phyloP scores from a whole-genome alignment of 2,329 filamentous ascomycete genomes.

The Dichotomopilus funicola region DNA sequence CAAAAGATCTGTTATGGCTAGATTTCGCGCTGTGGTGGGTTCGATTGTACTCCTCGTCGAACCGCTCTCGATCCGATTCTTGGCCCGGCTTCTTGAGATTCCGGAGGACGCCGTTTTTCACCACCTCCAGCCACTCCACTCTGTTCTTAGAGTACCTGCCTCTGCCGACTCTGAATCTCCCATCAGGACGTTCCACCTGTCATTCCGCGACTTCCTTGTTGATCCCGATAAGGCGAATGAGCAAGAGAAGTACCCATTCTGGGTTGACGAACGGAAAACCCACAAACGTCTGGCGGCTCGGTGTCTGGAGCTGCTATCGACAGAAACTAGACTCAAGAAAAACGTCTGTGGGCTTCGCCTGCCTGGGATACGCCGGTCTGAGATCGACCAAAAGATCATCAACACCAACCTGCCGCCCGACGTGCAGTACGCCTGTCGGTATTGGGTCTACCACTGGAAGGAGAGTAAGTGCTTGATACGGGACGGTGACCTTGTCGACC shows the following conservation, averaged over 20 bases:
- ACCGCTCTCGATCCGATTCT: conserved; percentile 27
- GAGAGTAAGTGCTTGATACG: conserved; percentile 23
- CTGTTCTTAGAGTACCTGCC: conserved; percentile 31
- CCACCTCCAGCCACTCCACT: conserved; percentile 28
- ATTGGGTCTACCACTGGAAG: conserved; percentile 31
- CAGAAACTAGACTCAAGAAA: conserved; percentile 24
- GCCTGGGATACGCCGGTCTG: conserved; percentile 23
- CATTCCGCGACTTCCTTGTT: conserved; percentile 35
- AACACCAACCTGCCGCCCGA: conserved; percentile 24
- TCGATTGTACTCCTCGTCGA: conserved; percentile 27
- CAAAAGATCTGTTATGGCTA: conserved; percentile 6
- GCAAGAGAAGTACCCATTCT: no score
- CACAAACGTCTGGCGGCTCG: conserved; percentile 27
- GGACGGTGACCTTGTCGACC: conserved; percentile 25
- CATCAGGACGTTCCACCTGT: conserved; percentile 30
- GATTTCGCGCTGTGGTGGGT: conserved; percentile 29
- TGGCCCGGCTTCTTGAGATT: conserved; percentile 26
- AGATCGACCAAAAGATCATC: conserved; percentile 22
- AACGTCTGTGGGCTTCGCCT: conserved; percentile 32
- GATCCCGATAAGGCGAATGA: conserved; percentile 23
- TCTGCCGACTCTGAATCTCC: conserved; percentile 14
- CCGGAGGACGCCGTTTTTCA: conserved; percentile 14
- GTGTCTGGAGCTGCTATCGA: conserved; percentile 35
- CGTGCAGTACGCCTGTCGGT: conserved; percentile 35
- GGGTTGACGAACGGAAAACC: conserved; percentile 30